These are phyloP conservation scores for Rhypophila decipiens DNA, from an alignment of 495 filamentous ascomycete genomes.

Conservation along the genomic window DNA sequence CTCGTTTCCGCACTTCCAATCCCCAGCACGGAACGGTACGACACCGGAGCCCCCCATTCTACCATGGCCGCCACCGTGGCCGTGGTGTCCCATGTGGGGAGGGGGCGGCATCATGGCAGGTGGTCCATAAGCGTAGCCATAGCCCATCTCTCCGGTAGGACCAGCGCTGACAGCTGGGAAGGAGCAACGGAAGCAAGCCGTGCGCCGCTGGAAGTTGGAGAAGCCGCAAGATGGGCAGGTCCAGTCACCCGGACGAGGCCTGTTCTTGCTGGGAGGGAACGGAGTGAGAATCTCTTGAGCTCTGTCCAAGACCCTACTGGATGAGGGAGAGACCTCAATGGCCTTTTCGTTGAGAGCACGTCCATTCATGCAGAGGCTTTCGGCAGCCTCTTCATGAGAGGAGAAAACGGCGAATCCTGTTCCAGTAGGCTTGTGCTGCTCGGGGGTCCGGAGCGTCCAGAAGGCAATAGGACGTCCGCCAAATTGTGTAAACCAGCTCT, in stretches of 20 bases:
- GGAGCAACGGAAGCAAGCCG: conserved; percentile 96
- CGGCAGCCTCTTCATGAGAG: conserved; percentile 96
- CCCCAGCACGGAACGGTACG: conserved; percentile 94
- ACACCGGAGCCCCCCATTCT: conserved; percentile 75
- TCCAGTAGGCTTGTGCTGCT: conserved; percentile 97
- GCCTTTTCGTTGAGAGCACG: conserved; percentile 97
- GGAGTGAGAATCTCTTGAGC: conserved; percentile 92
- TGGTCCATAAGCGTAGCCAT: conserved; percentile 63
- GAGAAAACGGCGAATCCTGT: conserved; percentile 98
- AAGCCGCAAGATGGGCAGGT: conserved; percentile 93
- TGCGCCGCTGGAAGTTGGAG: conserved; percentile 94
- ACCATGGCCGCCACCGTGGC: conserved; percentile 64
- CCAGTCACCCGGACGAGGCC: conserved; percentile 95
- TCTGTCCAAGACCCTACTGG: conserved; percentile 89
- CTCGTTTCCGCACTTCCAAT: conserved; percentile 98
- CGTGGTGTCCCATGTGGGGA: conserved; percentile 73
- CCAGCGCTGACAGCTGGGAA: conserved; percentile 85
- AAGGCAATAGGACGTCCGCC: conserved; percentile 98
- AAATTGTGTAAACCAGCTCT: conserved; percentile 99
- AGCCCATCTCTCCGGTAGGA: conserved; percentile 68
- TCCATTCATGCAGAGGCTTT: conserved; percentile 98
- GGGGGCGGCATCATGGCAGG: conserved; percentile 73
- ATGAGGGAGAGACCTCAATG: conserved; percentile 94
- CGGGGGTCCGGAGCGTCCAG: conserved; percentile 95
- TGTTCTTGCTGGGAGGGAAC: conserved; percentile 97